Base-by-base conservation (phyloP, 768 basidiomycete species). In the Collybia sp. region DNA sequence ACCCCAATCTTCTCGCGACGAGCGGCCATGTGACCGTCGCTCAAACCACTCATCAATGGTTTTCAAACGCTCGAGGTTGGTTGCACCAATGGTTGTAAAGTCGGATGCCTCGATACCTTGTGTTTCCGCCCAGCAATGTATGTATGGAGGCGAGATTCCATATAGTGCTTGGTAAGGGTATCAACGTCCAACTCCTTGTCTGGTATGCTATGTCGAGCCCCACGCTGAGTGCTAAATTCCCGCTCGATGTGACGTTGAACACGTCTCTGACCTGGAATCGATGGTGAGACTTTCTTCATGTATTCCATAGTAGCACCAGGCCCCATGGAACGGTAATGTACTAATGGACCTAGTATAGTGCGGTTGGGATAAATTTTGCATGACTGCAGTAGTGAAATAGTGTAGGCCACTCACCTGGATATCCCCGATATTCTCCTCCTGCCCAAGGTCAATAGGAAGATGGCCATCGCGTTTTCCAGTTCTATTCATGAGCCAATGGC, bases 311-410 rank as follows among this genome's bases (percentile, higher is more conserved):
- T 57, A 11, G 58, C 50, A 31, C 58, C 57, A 6, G 67, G 66
- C 0, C 67, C 69, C 42, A 61, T 51, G 4, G 63, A 63, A 0
- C 55, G 56, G 51, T 66, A 59, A 3, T 60, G 68, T 25, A 25
- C 25, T 66, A 59, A 3, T 60, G 68, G 3, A 25, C 25, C 25
- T 1, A 64, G 63, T 48, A 70, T 70, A 3, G 68, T 60, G 34
- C 66, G 66, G 50, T 58, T 60, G 38, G 31, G 6, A 9, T 38
- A 39, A 1, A 53, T 19, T 40, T 25, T 48, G 17, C n/a, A 25
- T 11, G 42, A 5, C 13, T 10, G 34, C 46, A 43, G n/a, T n/a
- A n/a, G n/a, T n/a, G n/a, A n/a, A n/a, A n/a, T n/a, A n/a, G n/a
- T n/a, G n/a, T n/a, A 25, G 8, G 25, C 25, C 8, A 8, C 25